phyloP scores from a whole-genome alignment of 495 filamentous ascomycete species.

The Aspergillus ellipticus region DNA sequence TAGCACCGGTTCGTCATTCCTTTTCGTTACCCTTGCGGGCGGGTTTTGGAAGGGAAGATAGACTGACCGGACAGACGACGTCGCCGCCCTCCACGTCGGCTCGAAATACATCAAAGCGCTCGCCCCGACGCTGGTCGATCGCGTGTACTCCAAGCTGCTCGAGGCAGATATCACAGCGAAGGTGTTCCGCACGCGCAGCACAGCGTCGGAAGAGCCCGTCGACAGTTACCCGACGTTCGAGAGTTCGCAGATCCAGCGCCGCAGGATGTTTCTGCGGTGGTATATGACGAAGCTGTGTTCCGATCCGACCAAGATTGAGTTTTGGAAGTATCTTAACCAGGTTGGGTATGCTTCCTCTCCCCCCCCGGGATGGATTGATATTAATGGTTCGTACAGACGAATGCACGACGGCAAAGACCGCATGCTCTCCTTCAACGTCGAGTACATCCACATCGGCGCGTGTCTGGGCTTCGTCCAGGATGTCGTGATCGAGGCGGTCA shows the following conservation, averaged over 20 bases:
- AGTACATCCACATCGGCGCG: conserved; percentile 2
- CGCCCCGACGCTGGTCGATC: background rate
- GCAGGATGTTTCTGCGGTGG: background rate
- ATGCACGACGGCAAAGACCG: conserved; percentile 3
- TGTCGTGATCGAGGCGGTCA: background rate
- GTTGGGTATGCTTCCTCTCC: background rate
- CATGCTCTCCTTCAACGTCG: background rate
- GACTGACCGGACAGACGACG: background rate
- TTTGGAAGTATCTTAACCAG: background rate
- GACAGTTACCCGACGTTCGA: background rate
- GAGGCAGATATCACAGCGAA: background rate
- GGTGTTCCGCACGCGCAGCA: background rate
- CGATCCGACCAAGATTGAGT: conserved; percentile 1
- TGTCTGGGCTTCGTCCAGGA: conserved; percentile 1
- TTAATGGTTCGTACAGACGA: too few species aligned
- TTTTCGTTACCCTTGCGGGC: background rate
- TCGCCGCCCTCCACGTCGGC: background rate
- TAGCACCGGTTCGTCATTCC: background rate
- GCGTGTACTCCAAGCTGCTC: background rate
- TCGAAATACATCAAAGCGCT: background rate
- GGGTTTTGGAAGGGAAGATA: too few species aligned
- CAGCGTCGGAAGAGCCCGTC: background rate
- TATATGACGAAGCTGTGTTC: conserved; percentile 2
- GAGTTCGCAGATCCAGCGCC: background rate
- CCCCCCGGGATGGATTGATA: too few species aligned